These are phyloP conservation scores for Yamadazyma ubonensis DNA, from an alignment of 805 yeast genomes.

Conservation along the genomic window DNA sequence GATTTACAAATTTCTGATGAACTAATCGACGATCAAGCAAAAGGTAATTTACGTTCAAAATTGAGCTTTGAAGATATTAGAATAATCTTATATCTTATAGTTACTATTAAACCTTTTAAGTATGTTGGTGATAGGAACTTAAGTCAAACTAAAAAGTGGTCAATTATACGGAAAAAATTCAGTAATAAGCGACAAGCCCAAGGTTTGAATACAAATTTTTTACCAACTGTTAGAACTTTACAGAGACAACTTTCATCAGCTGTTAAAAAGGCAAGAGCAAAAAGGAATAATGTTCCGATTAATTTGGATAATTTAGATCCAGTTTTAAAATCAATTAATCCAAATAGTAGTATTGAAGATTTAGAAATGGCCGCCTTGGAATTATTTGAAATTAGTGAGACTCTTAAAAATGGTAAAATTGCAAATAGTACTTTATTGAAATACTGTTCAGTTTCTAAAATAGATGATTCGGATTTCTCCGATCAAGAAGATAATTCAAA, in stretches of 20 bases:
- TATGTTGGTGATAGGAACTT: slow-evolving; percentile 34
- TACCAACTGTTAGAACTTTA: slow-evolving; percentile 38
- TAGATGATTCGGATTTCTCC: slow-evolving; percentile 2
- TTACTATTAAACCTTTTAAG: slow-evolving; percentile 34
- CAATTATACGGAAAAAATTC: slow-evolving; percentile 27
- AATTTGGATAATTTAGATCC: slow-evolving; percentile 7
- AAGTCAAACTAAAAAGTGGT: slow-evolving; percentile 38
- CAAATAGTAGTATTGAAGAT: slow-evolving; percentile 23
- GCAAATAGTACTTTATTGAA: slow-evolving; percentile 11
- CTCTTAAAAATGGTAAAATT: slow-evolving; percentile 27
- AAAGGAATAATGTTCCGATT: slow-evolving; percentile 1
- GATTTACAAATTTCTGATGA: neutral
- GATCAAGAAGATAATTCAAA: neutral
- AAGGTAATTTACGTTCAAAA: slow-evolving; percentile 20
- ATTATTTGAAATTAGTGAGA: slow-evolving; percentile 32
- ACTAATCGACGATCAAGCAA: neutral
- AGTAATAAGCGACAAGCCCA: slow-evolving; percentile 17
- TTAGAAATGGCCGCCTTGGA: slow-evolving; percentile 28
- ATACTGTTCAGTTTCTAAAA: slow-evolving; percentile 5
- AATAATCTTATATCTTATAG: slow-evolving; percentile 30
- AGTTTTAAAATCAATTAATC: slow-evolving; percentile 17
- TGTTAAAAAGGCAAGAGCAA: slow-evolving; percentile 24
- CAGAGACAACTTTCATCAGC: slow-evolving; percentile 37
- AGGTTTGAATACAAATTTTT: slow-evolving; percentile 7
- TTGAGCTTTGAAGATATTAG: slow-evolving; percentile 27